These are phyloP conservation scores for Malassezia globosa DNA, from an alignment of 1,284 basidiomycete genomes.

Conservation along the genomic window DNA sequence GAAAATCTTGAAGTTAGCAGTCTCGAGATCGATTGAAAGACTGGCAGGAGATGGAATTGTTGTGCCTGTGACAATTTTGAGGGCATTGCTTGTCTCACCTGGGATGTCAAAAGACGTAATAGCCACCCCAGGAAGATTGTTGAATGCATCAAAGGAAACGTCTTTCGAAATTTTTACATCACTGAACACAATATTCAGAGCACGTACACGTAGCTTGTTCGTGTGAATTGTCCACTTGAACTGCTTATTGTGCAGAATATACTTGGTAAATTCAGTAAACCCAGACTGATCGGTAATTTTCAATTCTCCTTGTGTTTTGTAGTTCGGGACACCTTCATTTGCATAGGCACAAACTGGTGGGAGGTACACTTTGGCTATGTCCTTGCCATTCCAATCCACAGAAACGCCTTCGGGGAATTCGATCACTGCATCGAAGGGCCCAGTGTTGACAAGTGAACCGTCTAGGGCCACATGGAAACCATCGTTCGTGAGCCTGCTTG, in stretches of 20 bases:
- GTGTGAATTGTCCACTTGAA: slow-evolving; percentile 66
- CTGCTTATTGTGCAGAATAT: slow-evolving; percentile 57
- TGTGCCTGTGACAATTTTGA: slow-evolving; percentile 60
- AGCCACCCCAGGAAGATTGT: slow-evolving; percentile 54
- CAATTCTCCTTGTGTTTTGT: slow-evolving; percentile 49
- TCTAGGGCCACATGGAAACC: slow-evolving; percentile 48
- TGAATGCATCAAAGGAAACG: slow-evolving; percentile 62
- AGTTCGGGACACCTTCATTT: slow-evolving; percentile 59
- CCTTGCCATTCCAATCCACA: slow-evolving; percentile 58
- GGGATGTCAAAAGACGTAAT: slow-evolving; percentile 56
- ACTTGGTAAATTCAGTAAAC: slow-evolving; percentile 61
- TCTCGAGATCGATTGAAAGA: slow-evolving; percentile 63
- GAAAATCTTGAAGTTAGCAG: slow-evolving; percentile 58
- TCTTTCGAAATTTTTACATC: slow-evolving; percentile 58
- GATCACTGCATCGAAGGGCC: slow-evolving; percentile 52
- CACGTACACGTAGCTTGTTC: slow-evolving; percentile 55
- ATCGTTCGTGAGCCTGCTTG: slow-evolving; percentile 52
- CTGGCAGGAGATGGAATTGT: slow-evolving; percentile 60
- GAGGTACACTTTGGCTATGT: slow-evolving; percentile 59
- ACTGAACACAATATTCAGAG: slow-evolving; percentile 62
- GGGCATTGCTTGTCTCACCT: slow-evolving; percentile 59
- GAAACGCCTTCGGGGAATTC: slow-evolving; percentile 48
- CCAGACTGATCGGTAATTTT: slow-evolving; percentile 40
- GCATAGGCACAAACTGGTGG: slow-evolving; percentile 62
- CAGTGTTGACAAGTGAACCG: slow-evolving; percentile 28